Base-by-base conservation (phyloP, 129 eudicot genomes). In the Chrysanthemum seticuspe region DNA sequence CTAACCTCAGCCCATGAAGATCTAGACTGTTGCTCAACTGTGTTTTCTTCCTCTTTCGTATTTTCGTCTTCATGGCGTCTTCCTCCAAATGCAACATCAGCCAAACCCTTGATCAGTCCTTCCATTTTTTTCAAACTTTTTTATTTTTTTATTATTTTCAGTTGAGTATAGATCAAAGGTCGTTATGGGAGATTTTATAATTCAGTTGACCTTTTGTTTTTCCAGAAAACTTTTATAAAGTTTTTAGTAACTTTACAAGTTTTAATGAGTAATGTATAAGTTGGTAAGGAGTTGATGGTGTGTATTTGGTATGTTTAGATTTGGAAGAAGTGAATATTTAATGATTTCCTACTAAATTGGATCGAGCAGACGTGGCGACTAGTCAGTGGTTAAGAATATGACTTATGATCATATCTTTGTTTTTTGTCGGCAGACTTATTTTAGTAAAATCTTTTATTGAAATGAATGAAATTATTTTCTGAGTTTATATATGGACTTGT, bases 1-100 rank as follows among this genome's bases (percentile, higher is more conserved):
- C n/a, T n/a, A n/a, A n/a, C 98, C 95, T 90, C 70, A 14, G 98
- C 96, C 98, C 98, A 94, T 21, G 81, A 77, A 31, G 98, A 94
- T 94, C 97, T 83, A 67, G 96, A 83, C 16, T 82, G 92, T 75
- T 90, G 81, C 18, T 94, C 96, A 15, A 70, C 73, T 61, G 47
- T 40, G 31, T 57, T 67, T 3, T 77, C 78, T 9, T 80, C 79
- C 21, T 70, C 62, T 74, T 65, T 27, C 36, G 73, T 36, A 40
- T 76, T 71, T 8, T 45, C 74, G 49, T 72, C 65, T 6, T 82
- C 80, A 19, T 40, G 9, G 47, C 47, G 47, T 40, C 47, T 40
- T 10, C 44, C 74, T 54, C 88, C 95, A 44, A 93, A 60, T 57
- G 87, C 98, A 4, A 83, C 92, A 62, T 90, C 71, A 57, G 83